A percentile compares a stretch with the other conserved stretches of the same genome.
phyloP scores from a whole-genome alignment of 768 basidiomycete genomes.

The Dioszegia crocea region DNA sequence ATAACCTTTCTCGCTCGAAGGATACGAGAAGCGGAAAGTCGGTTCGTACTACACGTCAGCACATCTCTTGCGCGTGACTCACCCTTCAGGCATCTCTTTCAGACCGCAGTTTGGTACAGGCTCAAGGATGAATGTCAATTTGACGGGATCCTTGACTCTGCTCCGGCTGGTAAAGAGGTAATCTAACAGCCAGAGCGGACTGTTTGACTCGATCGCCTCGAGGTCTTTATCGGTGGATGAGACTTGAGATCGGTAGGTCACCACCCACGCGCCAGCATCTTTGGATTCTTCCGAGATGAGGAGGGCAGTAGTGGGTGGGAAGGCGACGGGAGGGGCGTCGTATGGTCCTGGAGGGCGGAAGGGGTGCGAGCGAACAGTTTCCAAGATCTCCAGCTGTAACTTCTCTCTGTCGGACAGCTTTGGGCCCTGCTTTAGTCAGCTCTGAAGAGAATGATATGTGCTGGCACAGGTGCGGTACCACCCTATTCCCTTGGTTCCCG shows the following conservation, averaged over 20 bases:
- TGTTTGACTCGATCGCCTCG: constrained; percentile 61
- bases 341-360: constrained; percentile 61
- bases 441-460: too few relatives aligned
- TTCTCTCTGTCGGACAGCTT: constrained; percentile 41
- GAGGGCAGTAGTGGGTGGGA: constrained; percentile 62
- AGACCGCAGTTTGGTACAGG: constrained; percentile 63
- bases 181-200: constrained; percentile 64
- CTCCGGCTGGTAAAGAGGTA: constrained; percentile 68
- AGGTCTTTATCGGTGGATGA: constrained; percentile 59
- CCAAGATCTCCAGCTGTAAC: constrained; percentile 48
- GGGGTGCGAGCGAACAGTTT: constrained; percentile 49
- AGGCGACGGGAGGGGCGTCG: constrained; percentile 66
- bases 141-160: constrained; percentile 56
- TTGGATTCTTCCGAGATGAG: constrained; percentile 72
- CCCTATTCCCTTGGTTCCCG: too few relatives aligned
- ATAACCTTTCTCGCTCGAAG: constrained; percentile 80
- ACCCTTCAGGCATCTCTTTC: constrained; percentile 83
- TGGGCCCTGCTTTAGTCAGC: constrained; percentile 23
- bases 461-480: too few relatives aligned
- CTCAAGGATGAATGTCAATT: constrained; percentile 83
- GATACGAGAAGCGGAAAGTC: constrained; percentile 80
- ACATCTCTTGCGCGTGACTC: constrained; percentile 47
- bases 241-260: constrained; percentile 70
- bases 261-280: constrained; percentile 62
- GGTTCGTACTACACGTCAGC: constrained; percentile 58